Evolutionary conservation across 2,329 filamentous ascomycete species (phyloP).

Genomic region (Botrytis sinoallii): DNA sequence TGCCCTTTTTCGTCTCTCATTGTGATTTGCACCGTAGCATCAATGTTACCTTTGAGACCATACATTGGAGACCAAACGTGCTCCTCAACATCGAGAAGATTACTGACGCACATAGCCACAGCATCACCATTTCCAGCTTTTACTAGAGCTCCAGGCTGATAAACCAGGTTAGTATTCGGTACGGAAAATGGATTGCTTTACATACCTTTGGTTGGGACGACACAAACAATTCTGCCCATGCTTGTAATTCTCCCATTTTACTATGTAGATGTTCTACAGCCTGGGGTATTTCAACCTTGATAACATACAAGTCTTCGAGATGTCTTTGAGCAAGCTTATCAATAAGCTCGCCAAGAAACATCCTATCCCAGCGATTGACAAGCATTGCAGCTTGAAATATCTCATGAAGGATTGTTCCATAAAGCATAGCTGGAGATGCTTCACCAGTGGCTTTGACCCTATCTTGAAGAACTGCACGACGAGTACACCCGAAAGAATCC

Average conservation of each 20-base stretch:
- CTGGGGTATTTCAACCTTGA: conserved; percentile 69
- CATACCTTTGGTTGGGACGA: conserved; percentile 63
- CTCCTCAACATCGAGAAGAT: conserved; percentile 93
- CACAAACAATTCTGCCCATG: conserved; percentile 83
- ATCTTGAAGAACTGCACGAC: conserved; percentile 89
- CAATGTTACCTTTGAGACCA: conserved; percentile 94
- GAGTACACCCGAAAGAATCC: conserved; percentile 91
- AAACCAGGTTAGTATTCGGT: conserved; percentile 21
- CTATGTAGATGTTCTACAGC: conserved; percentile 77
- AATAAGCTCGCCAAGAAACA: conserved; percentile 65
- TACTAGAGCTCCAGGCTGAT: conserved; percentile 64
- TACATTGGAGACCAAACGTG: conserved; percentile 99
- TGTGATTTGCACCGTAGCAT: conserved; percentile 88
- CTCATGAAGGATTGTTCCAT: conserved; percentile 91
- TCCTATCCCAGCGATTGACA: conserved; percentile 73
- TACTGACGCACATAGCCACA: conserved; percentile 81
- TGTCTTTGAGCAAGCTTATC: conserved; percentile 69
- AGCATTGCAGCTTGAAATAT: conserved; percentile 89
- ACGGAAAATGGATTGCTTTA: neutral
- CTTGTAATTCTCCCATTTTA: conserved; percentile 76
- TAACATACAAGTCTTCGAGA: conserved; percentile 84
- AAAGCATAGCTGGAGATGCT: conserved; percentile 76
- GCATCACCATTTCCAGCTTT: conserved; percentile 76
- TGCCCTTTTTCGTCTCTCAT: conserved; percentile 67
- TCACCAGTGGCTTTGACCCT: conserved; percentile 88